Base-by-base conservation (phyloP, 257 asterid genomes). In the Solanum acaule region DNA sequence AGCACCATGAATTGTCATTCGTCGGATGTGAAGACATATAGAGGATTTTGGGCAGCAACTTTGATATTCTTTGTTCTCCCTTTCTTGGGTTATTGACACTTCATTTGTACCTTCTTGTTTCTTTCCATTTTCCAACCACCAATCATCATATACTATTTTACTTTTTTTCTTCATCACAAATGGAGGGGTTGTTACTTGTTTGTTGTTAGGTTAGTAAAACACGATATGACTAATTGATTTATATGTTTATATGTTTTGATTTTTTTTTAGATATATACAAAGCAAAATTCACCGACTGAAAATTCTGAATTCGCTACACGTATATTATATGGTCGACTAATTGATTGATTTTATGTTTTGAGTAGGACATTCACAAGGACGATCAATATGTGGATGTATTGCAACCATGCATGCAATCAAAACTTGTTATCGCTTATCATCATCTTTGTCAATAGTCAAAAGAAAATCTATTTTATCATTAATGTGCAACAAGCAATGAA, bases 71-170 rank as follows among this genome's bases (percentile, higher is more conserved):
- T 89, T 92, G 92, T 89, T 89, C 90, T 89, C 71, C 6, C 86
- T 86, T 83, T 82, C 52, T 75, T 61, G 87, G 90, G 86, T 90
- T 8, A 79, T 44, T 88, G 88, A 35, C 79, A 88, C 89, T 87
- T 89, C 61, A 88, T 87, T 84, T 88, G 65, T 90, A 87, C 86
- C 42, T 82, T 88, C 44, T 93, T 91, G 88, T 91, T 89, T 91
- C 42, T 88, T 89, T 87, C 88, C 91, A 82, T 89, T 37, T 68
- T 86, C 89, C 90, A 90, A 90, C 95, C 86, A 90, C 94, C 88
- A 90, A 90, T 90, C 56, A 89, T 88, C 73, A 89, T 88, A 29
- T 31, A 79, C 15, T 29, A 34, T 16, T 27, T 75, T 85, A 86
- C 89, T 87, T 46, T 44, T 44, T 44, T 44, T 40, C 40, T 42